A percentile compares a stretch with the other conserved stretches of the same genome.
Conservation (phyloP, 306 rosid species). For the Senna siamea region DNA sequence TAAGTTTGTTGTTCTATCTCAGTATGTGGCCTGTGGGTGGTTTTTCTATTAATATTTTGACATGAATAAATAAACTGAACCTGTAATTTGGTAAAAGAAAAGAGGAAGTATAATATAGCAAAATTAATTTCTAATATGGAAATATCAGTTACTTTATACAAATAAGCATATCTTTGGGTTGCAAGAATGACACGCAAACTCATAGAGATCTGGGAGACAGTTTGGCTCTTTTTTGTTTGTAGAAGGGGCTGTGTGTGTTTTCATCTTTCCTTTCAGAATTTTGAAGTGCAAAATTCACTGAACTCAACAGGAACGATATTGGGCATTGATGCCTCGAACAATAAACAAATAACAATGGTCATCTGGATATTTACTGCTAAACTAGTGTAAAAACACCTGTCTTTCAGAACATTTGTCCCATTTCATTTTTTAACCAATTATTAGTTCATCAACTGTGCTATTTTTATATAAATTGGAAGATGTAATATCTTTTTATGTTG, state of each 20-base stretch:
- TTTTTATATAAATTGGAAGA: conserved; percentile 20
- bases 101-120: background rate
- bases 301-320: background rate
- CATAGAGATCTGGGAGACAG: background rate
- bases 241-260: background rate
- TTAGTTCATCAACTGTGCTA: conserved; percentile 15
- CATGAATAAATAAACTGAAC: background rate
- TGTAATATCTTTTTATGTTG: conserved; percentile 10
- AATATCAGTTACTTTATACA: background rate
- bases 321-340: background rate
- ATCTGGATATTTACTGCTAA: conserved; percentile 7
- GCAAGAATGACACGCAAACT: conserved; percentile 5
- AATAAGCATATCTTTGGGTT: background rate
- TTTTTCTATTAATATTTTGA: conserved; percentile 32
- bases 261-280: conserved; percentile 8
- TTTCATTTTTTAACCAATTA: conserved; percentile 6
- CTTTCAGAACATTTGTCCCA: conserved; percentile 20
- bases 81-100: background rate
- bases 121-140: conserved; percentile 5
- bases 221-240: background rate
- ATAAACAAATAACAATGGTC: background rate
- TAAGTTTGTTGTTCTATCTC: conserved; percentile 31
- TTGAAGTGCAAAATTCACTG: background rate
- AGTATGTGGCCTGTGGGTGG: conserved; percentile 24
- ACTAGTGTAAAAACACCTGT: background rate